These are phyloP conservation scores for Cordyceps tenuipes DNA, from an alignment of 2,329 filamentous ascomycete genomes.

Conservation along the genomic window DNA sequence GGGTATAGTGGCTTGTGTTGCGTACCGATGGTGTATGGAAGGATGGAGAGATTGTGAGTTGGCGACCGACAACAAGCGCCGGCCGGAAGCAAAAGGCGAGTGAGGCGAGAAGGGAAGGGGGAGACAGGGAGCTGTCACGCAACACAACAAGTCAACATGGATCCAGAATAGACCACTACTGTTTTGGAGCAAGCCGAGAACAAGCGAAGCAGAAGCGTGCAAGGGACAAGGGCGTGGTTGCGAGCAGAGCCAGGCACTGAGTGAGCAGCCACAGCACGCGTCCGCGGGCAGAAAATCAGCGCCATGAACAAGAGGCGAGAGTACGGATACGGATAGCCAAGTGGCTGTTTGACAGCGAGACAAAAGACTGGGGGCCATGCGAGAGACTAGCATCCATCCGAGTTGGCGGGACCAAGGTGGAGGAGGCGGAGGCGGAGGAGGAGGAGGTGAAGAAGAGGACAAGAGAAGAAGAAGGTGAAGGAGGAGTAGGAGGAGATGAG, in stretches of 20 bases:
- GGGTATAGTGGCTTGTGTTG: neutral
- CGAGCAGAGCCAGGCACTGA: conserved; percentile 3
- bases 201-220: conserved; percentile 11
- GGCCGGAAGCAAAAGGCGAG: neutral
- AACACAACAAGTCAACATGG: conserved; percentile 26
- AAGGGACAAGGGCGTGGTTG: neutral
- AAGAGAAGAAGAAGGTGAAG: neutral
- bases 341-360: conserved; percentile 7
- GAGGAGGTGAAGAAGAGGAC: neutral
- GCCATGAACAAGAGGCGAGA: neutral
- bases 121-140: conserved; percentile 25
- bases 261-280: neutral
- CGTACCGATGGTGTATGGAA: neutral
- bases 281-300: neutral
- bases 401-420: conserved; percentile 24
- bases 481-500: no score
- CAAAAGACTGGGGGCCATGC: conserved; percentile 17
- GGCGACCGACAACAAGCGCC: neutral
- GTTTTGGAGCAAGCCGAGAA: conserved; percentile 28
- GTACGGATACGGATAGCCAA: neutral
- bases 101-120: conserved; percentile 14
- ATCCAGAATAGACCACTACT: conserved; percentile 22
- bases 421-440: neutral
- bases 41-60: neutral
- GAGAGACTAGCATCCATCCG: conserved; percentile 23